Base-by-base conservation (phyloP, 2,329 filamentous ascomycete genomes). In the Aspergillus oerlinghausenensis region DNA sequence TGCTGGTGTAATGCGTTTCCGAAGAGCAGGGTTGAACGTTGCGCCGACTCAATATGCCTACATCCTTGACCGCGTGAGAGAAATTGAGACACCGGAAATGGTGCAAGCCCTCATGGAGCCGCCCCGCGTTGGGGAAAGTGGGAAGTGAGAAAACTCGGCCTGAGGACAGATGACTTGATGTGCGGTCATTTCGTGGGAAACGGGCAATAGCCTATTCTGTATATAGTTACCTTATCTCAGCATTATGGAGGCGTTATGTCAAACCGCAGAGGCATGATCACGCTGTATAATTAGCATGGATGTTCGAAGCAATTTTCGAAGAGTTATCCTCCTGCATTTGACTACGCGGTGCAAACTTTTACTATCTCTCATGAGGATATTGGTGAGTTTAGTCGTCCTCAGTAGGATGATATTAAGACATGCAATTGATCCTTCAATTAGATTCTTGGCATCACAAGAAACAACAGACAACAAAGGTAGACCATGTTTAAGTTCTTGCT, bases 1-100 rank as follows among this genome's bases (percentile, higher is more conserved):
- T 61, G 77, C 79, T 23, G 81, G 79, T 17, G 69, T 83, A 25
- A 69, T 76, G 25, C 70, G 79, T 17, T 75, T 72, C 40, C 70
- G 78, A 17, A 67, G 73, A 21, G 70, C 71, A 32, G 72, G 73
- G 1, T 57, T 63, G 2, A 63, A 63, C 25, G 66, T 81, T 1
- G 63, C 72, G 11, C 63, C 61, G 0, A 60, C 60, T 28, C 70
- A 72, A 55, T 70, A 80, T 54, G 62, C 67, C 32, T 82, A 75
- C 64, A 74, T 83, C 5, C 60, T 80, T 45, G 58, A 64, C n/a
- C 58, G 76, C n/a, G 74, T 82, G 21, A 60, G 63, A 35, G 59
- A 70, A 26, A 64, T 77, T 14, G 81, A 83, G 59, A 77, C 77
- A 0, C 57, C 67, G 3, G 70, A 75, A 21, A 70, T 77, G 5